Base-by-base conservation (phyloP, 345 rosid genomes). In the Durio zibethinus region DNA sequence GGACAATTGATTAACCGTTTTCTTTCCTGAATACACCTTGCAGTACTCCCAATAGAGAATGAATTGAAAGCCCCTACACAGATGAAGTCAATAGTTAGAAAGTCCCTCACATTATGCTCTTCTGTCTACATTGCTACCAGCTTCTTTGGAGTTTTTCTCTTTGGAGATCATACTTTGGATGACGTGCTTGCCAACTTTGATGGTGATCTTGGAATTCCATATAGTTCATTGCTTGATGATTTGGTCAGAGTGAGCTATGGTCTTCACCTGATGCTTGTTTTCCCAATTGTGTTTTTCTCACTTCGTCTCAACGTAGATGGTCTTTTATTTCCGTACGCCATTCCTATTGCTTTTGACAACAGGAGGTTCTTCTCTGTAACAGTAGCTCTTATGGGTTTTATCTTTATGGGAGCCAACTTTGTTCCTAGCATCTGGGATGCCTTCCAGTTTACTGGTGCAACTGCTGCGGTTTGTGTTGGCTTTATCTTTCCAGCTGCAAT, bases 341-440 rank as follows among this genome's bases (percentile, higher is more conserved):
- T 82, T 78, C 87, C 91, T 79, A 82, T 89, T 67, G 73, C 83
- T 29, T 80, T 81, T 38, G 88, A 88, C 84, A 82, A 84, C 80
- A 50, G 79, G 57, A 91, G 95, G 78, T 89, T 89, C 79, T 80
- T 83, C 83, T 70, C 77, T 8, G 29, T 83, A 35, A 89, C 91
- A 14, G 77, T 78, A 25, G 84, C 82, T 70, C 87, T 91, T 18
- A 88, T 89, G 89, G 86, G 87, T 57, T 76, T 86, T 8, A 83
- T 91, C 62, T 89, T 84, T 73, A 38, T 81, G 57, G 93, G 88
- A 76, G 91, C 95, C 59, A 91, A 83, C 79, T 91, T 72, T 65
- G 85, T 91, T 63, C 93, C 93, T 2, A 84, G 88, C 43, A 88
- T 91, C 80, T 89, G 93, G 93, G 95, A 85, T 75, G 92, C 92